Percentiles rank a stretch among this genome's conserved stretches.
Conservation (phyloP, 2,329 filamentous ascomycete genomes). For the Diplocarpon rosae region DNA sequence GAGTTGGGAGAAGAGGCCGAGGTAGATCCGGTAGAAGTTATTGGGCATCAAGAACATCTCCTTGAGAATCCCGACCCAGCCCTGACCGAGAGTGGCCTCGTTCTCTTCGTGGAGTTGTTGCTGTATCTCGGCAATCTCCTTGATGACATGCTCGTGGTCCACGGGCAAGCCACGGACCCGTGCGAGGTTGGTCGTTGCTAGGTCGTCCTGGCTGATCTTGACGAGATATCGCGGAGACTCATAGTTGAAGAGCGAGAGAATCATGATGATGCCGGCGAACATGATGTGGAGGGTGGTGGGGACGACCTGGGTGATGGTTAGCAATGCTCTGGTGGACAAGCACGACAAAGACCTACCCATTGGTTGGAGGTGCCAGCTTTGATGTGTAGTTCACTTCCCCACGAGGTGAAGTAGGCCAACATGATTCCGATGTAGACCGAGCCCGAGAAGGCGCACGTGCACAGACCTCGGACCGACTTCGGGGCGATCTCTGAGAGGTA, state of each 20-base stretch:
- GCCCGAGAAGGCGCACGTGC: constrained; percentile 59
- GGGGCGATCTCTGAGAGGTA: constrained; percentile 66
- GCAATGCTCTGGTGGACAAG: not conserved
- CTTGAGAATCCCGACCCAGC: constrained; percentile 51
- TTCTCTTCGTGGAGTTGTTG: constrained; percentile 57
- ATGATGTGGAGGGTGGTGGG: constrained; percentile 69
- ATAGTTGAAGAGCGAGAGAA: constrained; percentile 55
- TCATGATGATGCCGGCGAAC: constrained; percentile 61
- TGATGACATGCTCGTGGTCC: constrained; percentile 48
- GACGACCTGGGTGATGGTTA: constrained; percentile 42
- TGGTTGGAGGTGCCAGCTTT: constrained; percentile 35
- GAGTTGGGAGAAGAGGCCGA: constrained; percentile 57
- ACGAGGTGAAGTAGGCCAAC: constrained; percentile 67
- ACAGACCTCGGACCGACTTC: constrained; percentile 58
- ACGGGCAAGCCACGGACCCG: constrained; percentile 46
- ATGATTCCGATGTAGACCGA: constrained; percentile 70
- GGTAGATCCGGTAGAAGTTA: constrained; percentile 64
- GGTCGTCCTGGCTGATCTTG: constrained; percentile 46
- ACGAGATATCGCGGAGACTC: constrained; percentile 64
- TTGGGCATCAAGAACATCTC: constrained; percentile 57
- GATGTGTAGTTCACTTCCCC: constrained; percentile 43
- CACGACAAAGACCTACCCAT: constrained; percentile 33
- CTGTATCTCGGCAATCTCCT: constrained; percentile 54
- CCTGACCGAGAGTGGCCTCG: constrained; percentile 56
- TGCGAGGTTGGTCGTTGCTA: constrained; percentile 43